Percentiles rank a stretch among this genome's conserved stretches.
Conservation (phyloP, 768 basidiomycete genomes). For the Gyrodon lividus region DNA sequence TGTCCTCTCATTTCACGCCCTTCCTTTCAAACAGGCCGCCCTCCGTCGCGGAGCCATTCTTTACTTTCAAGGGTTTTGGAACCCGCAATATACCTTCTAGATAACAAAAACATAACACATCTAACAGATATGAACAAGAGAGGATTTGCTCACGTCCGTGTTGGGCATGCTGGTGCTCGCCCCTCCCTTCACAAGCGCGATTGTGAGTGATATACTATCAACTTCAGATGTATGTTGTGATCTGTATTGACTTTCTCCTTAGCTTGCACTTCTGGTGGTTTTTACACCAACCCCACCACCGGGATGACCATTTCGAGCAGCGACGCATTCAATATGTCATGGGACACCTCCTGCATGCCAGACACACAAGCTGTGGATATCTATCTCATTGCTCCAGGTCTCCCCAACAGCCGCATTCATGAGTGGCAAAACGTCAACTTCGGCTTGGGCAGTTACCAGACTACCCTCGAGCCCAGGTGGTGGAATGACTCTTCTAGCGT, state of each 20-base stretch:
- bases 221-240: background rate
- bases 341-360: constrained; percentile 61
- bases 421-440: constrained; percentile 55
- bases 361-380: constrained; percentile 56
- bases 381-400: constrained; percentile 57
- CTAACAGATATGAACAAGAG: constrained; percentile 27
- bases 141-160: constrained; percentile 26
- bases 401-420: constrained; percentile 46
- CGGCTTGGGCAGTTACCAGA: constrained; percentile 46
- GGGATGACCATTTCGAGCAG: constrained; percentile 46
- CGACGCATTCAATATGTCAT: constrained; percentile 53
- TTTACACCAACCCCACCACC: constrained; percentile 57
- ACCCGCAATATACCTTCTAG: constrained; percentile 3
- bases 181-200: constrained; percentile 24
- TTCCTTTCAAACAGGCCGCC: constrained; percentile 22
- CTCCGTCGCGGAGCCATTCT: constrained; percentile 28
- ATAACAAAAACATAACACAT: constrained; percentile 5
- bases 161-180: constrained; percentile 23
- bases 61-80: constrained; percentile 16
- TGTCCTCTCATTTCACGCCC: constrained; percentile 15
- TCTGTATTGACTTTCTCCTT: background rate
- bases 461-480: constrained; percentile 60
- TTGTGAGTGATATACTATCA: constrained; percentile 11
- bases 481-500: constrained; percentile 58
- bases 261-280: constrained; percentile 58